Conservation (phyloP, 1,284 basidiomycete genomes). For the Cryptococcus wingfieldii region DNA sequence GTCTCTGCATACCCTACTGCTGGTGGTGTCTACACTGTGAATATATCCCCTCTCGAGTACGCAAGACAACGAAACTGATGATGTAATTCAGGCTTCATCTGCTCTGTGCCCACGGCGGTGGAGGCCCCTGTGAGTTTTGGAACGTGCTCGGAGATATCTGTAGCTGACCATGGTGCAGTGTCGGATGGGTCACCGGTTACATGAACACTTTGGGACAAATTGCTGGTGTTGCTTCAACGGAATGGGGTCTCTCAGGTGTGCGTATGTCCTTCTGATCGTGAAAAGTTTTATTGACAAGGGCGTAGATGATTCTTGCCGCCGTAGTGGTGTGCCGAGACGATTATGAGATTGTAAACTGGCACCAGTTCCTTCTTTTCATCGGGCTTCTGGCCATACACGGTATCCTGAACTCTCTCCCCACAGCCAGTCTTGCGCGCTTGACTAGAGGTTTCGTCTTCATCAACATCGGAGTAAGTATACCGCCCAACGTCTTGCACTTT, state of each 20-base stretch:
- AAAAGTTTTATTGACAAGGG: conserved; percentile 44
- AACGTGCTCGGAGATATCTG: background rate
- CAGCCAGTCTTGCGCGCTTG: conserved; percentile 70
- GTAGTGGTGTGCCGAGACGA: conserved; percentile 34
- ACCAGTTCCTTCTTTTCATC: conserved; percentile 69
- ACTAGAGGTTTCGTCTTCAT: conserved; percentile 81
- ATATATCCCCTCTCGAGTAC: background rate
- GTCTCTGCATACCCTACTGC: conserved; percentile 43
- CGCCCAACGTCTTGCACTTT: background rate
- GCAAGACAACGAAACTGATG: background rate
- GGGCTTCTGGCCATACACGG: conserved; percentile 72
- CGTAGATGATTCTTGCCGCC: conserved; percentile 67
- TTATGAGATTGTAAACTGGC: conserved; percentile 50
- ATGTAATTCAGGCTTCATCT: conserved; percentile 20
- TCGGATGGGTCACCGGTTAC: conserved; percentile 66
- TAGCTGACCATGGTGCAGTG: conserved; percentile 14
- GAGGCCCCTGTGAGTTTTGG: conserved; percentile 25
- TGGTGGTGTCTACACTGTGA: conserved; percentile 39
- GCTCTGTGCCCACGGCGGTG: conserved; percentile 25
- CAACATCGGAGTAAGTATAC: conserved; percentile 60
- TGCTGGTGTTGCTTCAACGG: conserved; percentile 54
- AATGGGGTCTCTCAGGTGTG: conserved; percentile 64
- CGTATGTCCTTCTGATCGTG: background rate
- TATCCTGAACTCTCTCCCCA: conserved; percentile 65
- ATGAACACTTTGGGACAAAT: conserved; percentile 73